These are phyloP conservation scores for Suillus variegatus DNA, from an alignment of 768 basidiomycete genomes.

Conservation along the genomic window DNA sequence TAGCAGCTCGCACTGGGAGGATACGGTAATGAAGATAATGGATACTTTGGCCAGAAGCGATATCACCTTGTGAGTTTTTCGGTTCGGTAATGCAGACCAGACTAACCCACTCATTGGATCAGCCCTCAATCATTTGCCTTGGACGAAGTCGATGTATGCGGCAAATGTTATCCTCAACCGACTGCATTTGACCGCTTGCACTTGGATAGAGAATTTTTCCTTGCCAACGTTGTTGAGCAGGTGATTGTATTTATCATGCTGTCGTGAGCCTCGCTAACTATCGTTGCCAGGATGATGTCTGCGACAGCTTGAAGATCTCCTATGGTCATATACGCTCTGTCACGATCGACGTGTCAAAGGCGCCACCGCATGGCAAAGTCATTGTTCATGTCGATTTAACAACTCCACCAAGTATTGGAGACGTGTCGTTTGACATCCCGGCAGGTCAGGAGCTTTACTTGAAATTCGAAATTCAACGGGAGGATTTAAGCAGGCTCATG, in stretches of 20 bases:
- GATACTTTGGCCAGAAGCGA: constrained; percentile 47
- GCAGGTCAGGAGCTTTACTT: constrained; percentile 27
- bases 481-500: constrained; percentile 39
- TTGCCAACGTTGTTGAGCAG: constrained; percentile 45
- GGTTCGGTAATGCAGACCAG: constrained; percentile 1
- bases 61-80: constrained; percentile 46
- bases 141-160: constrained; percentile 40
- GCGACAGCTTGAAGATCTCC: constrained; percentile 52
- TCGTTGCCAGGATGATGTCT: constrained; percentile 41
- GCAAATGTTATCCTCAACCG: constrained; percentile 32
- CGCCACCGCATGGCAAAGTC: constrained; percentile 18
- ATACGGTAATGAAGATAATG: constrained; percentile 47
- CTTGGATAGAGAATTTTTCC: constrained; percentile 50
- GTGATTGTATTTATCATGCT: background rate
- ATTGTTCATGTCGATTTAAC: constrained; percentile 33
- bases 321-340: constrained; percentile 37
- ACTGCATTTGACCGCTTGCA: constrained; percentile 48
- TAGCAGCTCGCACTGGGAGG: constrained; percentile 51
- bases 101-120: constrained; percentile 7
- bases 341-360: constrained; percentile 25
- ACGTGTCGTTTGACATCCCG: constrained; percentile 24
- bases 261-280: constrained; percentile 8
- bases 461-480: constrained; percentile 40
- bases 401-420: constrained; percentile 41
- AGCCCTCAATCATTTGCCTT: constrained; percentile 65